Evolutionary conservation across 1,139 yeast genomes (phyloP).

Genomic region (Suhomyces yuchorum): DNA sequence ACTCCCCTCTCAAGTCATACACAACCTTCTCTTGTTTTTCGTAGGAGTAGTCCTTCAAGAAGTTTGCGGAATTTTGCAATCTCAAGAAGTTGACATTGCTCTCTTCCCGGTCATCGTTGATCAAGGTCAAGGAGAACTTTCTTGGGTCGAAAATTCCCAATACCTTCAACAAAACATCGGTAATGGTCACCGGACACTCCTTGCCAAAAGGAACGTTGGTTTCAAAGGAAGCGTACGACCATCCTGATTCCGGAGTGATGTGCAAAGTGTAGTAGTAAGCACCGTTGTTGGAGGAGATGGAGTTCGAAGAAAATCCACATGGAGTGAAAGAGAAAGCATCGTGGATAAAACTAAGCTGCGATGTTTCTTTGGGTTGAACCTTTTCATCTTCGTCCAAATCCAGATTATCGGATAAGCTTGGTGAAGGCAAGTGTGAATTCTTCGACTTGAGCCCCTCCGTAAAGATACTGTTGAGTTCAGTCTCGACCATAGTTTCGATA

Average conservation of each 20-base stretch:
- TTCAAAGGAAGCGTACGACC: conserved; percentile 96
- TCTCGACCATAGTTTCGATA: conserved; percentile 58
- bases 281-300: conserved; percentile 56
- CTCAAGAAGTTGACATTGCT: conserved; percentile 26
- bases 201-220: conserved; percentile 67
- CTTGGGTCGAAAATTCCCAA: conserved; percentile 72
- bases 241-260: conserved; percentile 90
- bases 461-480: conserved; percentile 65
- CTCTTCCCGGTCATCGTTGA: conserved; percentile 39
- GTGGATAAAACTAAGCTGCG: conserved; percentile 43
- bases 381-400: conserved; percentile 25
- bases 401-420: conserved; percentile 23
- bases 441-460: conserved; percentile 23
- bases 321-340: conserved; percentile 96
- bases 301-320: conserved; percentile 92
- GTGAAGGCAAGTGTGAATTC: conserved; percentile 35
- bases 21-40: conserved; percentile 65
- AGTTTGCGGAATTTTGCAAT: conserved; percentile 35
- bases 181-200: conserved; percentile 40
- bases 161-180: conserved; percentile 57
- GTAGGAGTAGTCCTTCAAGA: conserved; percentile 52
- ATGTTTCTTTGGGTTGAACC: conserved; percentile 7
- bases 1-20: conserved; percentile 62
- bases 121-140: conserved; percentile 73
- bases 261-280: conserved; percentile 85